phyloP scores from a whole-genome alignment of 345 rosid species.

The Brassica nigra region DNA sequence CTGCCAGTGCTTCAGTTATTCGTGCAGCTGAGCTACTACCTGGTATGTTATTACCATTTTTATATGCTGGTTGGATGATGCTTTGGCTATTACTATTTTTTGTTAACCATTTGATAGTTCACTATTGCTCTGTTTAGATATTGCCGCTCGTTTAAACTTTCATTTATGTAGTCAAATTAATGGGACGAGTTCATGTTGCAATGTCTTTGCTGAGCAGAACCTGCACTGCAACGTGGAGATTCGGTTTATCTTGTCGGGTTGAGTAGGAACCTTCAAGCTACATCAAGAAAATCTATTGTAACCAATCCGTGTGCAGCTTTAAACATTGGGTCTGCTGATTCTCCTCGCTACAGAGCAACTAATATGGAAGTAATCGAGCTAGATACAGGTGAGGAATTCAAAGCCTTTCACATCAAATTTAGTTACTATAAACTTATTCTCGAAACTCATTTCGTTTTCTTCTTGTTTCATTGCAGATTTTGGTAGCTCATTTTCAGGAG shows the following conservation, averaged over 20 bases:
- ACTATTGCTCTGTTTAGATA: slow-evolving; percentile 11
- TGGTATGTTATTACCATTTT: slow-evolving; percentile 47
- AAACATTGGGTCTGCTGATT: slow-evolving; percentile 84
- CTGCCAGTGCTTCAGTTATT: slow-evolving; percentile 68
- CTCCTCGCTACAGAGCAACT: slow-evolving; percentile 91
- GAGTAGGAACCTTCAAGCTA: slow-evolving; percentile 86
- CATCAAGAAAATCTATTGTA: slow-evolving; percentile 85
- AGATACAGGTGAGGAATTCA: slow-evolving; percentile 68
- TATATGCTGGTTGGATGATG: slow-evolving; percentile 6
- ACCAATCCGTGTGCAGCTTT: slow-evolving; percentile 90
- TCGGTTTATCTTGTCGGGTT: slow-evolving; percentile 89
- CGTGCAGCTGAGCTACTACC: slow-evolving; percentile 88
- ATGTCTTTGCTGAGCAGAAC: slow-evolving; percentile 52
- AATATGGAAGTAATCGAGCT: slow-evolving; percentile 96
- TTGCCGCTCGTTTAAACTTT: not conserved
- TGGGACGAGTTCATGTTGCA: not conserved
- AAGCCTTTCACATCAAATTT: slow-evolving; percentile 16
- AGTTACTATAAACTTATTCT: not conserved
- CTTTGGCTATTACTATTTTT: not conserved
- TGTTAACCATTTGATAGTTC: slow-evolving; percentile 9
- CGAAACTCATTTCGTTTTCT: slow-evolving; percentile 14
- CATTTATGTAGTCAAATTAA: not conserved
- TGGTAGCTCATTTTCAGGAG: slow-evolving; percentile 96
- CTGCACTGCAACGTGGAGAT: slow-evolving; percentile 85
- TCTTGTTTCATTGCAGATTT: slow-evolving; percentile 58